phyloP scores from a whole-genome alignment of 2,329 filamentous ascomycete species.

The Didymella arachidicola region DNA sequence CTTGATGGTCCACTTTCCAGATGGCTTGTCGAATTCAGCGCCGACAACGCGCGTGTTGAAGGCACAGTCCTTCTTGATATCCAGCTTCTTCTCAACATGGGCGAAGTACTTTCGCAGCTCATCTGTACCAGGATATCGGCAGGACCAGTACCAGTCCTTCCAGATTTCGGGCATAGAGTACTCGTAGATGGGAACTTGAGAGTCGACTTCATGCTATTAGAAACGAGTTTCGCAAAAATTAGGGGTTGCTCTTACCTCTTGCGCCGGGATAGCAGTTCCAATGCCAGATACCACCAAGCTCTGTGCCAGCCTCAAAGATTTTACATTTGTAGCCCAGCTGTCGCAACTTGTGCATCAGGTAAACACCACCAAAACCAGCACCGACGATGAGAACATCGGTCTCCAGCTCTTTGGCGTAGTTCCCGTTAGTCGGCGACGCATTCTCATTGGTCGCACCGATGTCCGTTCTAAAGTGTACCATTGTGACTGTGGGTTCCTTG shows the following conservation, averaged over 20 bases:
- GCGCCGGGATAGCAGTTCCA: slow-evolving; percentile 58
- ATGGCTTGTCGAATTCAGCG: slow-evolving; percentile 59
- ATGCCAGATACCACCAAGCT: slow-evolving; percentile 56
- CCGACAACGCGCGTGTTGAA: slow-evolving; percentile 65
- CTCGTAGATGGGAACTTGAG: slow-evolving; percentile 57
- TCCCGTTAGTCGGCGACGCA: slow-evolving; percentile 34
- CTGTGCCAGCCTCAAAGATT: slow-evolving; percentile 52
- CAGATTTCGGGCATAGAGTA: slow-evolving; percentile 58
- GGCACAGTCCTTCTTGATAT: slow-evolving; percentile 64
- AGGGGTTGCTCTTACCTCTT: slow-evolving; percentile 25
- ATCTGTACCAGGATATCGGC: slow-evolving; percentile 60
- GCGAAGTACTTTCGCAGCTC: slow-evolving; percentile 67
- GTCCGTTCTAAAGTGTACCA: slow-evolving; percentile 46
- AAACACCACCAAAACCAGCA: slow-evolving; percentile 54
- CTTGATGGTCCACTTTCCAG: slow-evolving; percentile 60
- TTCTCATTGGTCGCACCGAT: slow-evolving; percentile 39
- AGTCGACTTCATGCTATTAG: slow-evolving; percentile 48
- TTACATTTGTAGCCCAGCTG: slow-evolving; percentile 52
- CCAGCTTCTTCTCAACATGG: slow-evolving; percentile 63
- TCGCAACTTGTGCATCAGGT: slow-evolving; percentile 53
- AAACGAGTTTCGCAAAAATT: neutral
- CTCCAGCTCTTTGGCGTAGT: slow-evolving; percentile 47
- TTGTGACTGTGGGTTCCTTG: slow-evolving; percentile 16
- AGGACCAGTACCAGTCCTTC: slow-evolving; percentile 65
- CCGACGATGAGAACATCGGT: slow-evolving; percentile 52